Conservation (phyloP, 2,329 filamentous ascomycete species). For the Bertia moriformis region DNA sequence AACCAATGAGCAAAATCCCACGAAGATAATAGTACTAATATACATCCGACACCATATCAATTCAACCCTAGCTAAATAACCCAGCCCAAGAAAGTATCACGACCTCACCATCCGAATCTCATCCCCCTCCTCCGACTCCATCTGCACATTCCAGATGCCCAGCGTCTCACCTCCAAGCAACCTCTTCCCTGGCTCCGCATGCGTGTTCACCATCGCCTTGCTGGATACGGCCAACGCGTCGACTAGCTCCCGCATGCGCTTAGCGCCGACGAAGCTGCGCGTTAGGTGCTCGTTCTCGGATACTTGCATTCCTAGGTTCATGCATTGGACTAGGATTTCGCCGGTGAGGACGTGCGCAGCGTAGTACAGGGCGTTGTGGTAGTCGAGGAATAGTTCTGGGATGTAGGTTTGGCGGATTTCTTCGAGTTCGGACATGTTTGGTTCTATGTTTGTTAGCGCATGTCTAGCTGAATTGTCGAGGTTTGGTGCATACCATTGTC, state of each 20-base stretch:
- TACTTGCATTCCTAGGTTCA: not conserved
- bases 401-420: not conserved
- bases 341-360: not conserved
- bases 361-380: not conserved
- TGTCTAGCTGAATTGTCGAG: too few relatives aligned
- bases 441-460: too few relatives aligned
- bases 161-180: not conserved
- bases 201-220: not conserved
- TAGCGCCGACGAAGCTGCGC: not conserved
- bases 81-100: too few relatives aligned
- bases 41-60: too few relatives aligned
- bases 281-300: not conserved
- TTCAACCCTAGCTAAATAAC: too few relatives aligned
- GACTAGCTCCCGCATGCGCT: not conserved
- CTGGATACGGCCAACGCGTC: not conserved
- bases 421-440: not conserved
- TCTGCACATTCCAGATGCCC: not conserved
- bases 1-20: too few relatives aligned
- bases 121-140: not conserved
- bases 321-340: not conserved
- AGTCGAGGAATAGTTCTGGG: not conserved
- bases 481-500: not conserved
- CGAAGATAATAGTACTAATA: too few relatives aligned
- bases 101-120: too few relatives aligned
- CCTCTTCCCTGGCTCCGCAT: not conserved